A percentile compares a stretch with the other conserved stretches of the same genome.
Conservation (phyloP, 148 eudicot genomes). For the Rhododendron griersonianum region DNA sequence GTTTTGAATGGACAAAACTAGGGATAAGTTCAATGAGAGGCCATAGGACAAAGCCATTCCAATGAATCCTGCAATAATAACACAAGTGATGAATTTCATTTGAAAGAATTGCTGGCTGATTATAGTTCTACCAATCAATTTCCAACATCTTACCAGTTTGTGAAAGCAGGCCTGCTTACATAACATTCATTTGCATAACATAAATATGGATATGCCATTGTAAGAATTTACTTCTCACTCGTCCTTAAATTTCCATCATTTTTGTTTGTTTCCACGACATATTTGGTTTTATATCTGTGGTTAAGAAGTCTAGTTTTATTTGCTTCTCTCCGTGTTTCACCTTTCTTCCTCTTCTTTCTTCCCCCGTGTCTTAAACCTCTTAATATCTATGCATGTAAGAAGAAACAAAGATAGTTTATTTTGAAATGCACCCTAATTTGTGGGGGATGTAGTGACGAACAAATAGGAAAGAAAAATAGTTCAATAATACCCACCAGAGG, state of each 20-base stretch:
- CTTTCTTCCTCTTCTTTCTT: no score
- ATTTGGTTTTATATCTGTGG: background rate
- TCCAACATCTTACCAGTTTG: background rate
- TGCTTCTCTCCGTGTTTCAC: background rate
- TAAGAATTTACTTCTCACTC: background rate
- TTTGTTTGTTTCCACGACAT: background rate
- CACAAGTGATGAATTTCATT: background rate
- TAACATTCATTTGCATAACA: background rate
- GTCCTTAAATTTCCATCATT: background rate
- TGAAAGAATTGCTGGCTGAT: background rate
- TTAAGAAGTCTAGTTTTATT: background rate
- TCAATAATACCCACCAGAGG: slow-evolving; percentile 51
- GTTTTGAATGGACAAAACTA: slow-evolving; percentile 73
- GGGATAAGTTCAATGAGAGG: slow-evolving; percentile 66
- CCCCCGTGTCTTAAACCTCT: background rate
- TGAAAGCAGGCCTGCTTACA: background rate
- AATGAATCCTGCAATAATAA: slow-evolving; percentile 63
- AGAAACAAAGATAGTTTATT: background rate
- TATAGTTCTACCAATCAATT: background rate
- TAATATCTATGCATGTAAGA: background rate
- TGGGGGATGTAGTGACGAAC: background rate
- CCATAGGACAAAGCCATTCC: slow-evolving; percentile 98
- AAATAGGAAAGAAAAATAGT: background rate
- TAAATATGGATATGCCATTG: background rate
- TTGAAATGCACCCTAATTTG: background rate